These are phyloP conservation scores for Lipomyces orientalis DNA, from an alignment of 805 yeast genomes.

Conservation along the genomic window DNA sequence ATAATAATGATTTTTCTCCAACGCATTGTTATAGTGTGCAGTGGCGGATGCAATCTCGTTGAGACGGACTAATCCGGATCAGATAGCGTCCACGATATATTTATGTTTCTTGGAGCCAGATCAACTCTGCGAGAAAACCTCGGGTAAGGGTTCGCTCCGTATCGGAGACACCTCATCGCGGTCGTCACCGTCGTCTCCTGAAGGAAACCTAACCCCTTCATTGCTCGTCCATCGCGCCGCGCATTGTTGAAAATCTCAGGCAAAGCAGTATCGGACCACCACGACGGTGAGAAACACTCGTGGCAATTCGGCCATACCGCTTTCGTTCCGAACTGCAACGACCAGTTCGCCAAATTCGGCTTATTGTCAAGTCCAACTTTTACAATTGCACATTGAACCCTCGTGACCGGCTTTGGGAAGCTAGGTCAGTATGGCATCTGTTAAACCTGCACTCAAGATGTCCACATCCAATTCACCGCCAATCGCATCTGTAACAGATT, in stretches of 20 bases:
- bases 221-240: slow-evolving; percentile 14
- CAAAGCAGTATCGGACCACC: too few species aligned
- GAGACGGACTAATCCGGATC: neutral
- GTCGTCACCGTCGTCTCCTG: neutral
- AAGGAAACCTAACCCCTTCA: neutral
- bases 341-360: neutral
- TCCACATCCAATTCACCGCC: slow-evolving; percentile 16
- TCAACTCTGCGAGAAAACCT: too few species aligned
- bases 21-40: slow-evolving; percentile 16
- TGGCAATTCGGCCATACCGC: neutral
- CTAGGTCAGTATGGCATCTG: slow-evolving; percentile 2
- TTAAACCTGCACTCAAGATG: slow-evolving; percentile 20
- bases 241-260: neutral
- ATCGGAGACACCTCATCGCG: slow-evolving; percentile 12
- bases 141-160: neutral
- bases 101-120: too few species aligned
- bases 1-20: slow-evolving; percentile 10
- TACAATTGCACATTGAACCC: neutral
- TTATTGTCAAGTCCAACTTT: neutral
- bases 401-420: neutral
- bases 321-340: neutral
- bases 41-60: neutral
- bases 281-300: too few species aligned
- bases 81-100: neutral
- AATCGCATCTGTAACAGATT: neutral